Percentiles rank a stretch among this genome's conserved stretches.
phyloP scores from a whole-genome alignment of 345 rosid species.

The Alliaria petiolata region DNA sequence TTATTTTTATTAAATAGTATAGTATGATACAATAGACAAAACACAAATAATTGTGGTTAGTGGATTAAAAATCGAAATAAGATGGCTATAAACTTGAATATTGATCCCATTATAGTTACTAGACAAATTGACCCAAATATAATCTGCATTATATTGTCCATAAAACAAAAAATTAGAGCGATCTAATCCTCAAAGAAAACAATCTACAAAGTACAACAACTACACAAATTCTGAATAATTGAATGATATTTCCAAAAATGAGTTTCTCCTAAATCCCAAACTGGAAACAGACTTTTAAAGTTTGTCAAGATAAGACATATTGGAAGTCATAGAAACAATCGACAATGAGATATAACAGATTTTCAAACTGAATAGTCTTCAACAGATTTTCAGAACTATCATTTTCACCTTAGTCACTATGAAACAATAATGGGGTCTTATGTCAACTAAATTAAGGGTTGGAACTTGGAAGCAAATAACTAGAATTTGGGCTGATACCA shows the following conservation, averaged over 20 bases:
- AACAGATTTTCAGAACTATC: conserved; percentile 23
- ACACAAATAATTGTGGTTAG: too few species aligned
- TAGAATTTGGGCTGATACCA: not conserved
- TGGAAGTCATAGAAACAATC: not conserved
- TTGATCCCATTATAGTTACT: too few species aligned
- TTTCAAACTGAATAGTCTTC: conserved; percentile 18
- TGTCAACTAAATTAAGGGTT: conserved; percentile 23
- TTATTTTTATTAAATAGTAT: too few species aligned
- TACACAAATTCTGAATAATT: not conserved
- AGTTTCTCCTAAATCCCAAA: not conserved
- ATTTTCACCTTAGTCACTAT: conserved; percentile 12
- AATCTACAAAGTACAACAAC: not conserved
- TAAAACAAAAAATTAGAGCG: too few species aligned
- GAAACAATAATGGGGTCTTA: not conserved
- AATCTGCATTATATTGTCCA: too few species aligned
- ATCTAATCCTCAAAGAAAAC: too few species aligned
- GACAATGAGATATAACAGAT: conserved; percentile 5
- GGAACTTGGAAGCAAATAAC: not conserved
- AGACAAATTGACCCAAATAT: too few species aligned
- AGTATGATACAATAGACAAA: too few species aligned
- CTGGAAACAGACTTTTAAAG: not conserved
- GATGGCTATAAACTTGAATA: too few species aligned
- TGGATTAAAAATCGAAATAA: too few species aligned
- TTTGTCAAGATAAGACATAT: conserved; percentile 6
- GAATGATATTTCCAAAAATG: not conserved